phyloP scores from a whole-genome alignment of 2,329 filamentous ascomycete genomes.

The Chaetothyriales sp. region DNA sequence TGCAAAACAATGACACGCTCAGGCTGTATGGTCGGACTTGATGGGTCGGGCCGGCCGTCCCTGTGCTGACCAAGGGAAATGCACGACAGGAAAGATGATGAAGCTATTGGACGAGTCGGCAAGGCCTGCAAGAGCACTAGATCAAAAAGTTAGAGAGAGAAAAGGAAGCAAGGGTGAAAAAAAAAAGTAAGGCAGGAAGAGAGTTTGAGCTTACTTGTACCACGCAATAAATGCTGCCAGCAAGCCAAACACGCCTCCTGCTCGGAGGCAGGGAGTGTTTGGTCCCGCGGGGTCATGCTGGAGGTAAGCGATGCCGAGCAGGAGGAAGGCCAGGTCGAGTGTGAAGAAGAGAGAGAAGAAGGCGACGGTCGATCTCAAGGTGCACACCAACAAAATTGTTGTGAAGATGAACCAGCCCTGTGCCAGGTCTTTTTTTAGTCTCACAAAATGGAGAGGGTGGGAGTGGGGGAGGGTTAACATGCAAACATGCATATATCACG shows the following conservation, averaged over 20 bases:
- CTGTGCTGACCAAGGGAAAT: constrained; percentile 88
- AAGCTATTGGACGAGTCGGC: constrained; percentile 60
- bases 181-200: too few relatives aligned
- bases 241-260: constrained; percentile 67
- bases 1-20: not conserved
- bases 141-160: not conserved
- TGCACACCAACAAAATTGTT: constrained; percentile 56
- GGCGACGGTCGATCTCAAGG: constrained; percentile 59
- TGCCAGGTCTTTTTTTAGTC: not conserved
- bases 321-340: constrained; percentile 60
- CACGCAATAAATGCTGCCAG: constrained; percentile 67
- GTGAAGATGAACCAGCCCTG: constrained; percentile 75
- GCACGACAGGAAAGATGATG: constrained; percentile 80
- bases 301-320: constrained; percentile 52
- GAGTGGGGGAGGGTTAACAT: not conserved
- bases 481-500: not conserved
- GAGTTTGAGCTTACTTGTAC: constrained; percentile 44
- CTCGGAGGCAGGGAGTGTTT: constrained; percentile 43
- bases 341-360: constrained; percentile 66
- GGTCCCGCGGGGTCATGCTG: constrained; percentile 29
- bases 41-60: constrained; percentile 42
- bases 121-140: constrained; percentile 56
- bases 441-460: not conserved
- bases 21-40: constrained; percentile 33
- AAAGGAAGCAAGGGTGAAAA: not conserved